Evolutionary conservation across 2,329 filamentous ascomycete species (phyloP).

Genomic region (Beauveria sp.): DNA sequence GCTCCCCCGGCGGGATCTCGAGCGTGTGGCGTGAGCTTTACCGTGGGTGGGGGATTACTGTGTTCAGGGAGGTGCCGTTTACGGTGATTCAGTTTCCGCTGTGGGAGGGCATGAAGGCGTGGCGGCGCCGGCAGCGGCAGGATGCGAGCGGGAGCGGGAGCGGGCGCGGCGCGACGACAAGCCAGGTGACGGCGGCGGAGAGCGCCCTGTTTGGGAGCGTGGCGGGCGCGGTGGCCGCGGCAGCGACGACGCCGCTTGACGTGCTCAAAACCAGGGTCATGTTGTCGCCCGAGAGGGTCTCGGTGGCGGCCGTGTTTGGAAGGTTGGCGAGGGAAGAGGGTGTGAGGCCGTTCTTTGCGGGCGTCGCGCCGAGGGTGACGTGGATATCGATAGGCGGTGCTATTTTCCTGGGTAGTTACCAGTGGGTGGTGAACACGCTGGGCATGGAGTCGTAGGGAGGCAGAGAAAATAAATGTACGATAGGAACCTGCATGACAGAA

Average conservation of each 20-base stretch:
- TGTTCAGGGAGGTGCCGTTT: conserved; percentile 94
- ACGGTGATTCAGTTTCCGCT: conserved; percentile 96
- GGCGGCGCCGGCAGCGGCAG: conserved; percentile 37
- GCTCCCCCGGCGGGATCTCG: conserved; percentile 31
- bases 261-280: conserved; percentile 97
- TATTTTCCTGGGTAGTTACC: conserved; percentile 90
- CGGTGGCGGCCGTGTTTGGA: conserved; percentile 50
- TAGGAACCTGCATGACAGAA: background rate
- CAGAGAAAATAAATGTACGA: conserved; percentile 13
- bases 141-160: background rate
- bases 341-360: conserved; percentile 63
- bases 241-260: conserved; percentile 84
- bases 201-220: conserved; percentile 79
- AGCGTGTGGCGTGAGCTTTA: conserved; percentile 80
- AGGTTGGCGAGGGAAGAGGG: conserved; percentile 60
- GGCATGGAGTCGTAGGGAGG: conserved; percentile 16
- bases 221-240: conserved; percentile 79
- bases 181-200: conserved; percentile 58
- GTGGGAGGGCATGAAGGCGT: conserved; percentile 87
- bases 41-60: conserved; percentile 83
- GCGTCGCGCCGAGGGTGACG: conserved; percentile 72
- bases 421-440: conserved; percentile 75
- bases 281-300: conserved; percentile 65
- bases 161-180: conserved; percentile 22
- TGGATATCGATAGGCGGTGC: conserved; percentile 96